Evolutionary conservation across 2,329 filamentous ascomycete genomes (phyloP), one percentile per base, ranked within the genome.

Genomic region (Chrysoporthe austroafricana): DNA sequence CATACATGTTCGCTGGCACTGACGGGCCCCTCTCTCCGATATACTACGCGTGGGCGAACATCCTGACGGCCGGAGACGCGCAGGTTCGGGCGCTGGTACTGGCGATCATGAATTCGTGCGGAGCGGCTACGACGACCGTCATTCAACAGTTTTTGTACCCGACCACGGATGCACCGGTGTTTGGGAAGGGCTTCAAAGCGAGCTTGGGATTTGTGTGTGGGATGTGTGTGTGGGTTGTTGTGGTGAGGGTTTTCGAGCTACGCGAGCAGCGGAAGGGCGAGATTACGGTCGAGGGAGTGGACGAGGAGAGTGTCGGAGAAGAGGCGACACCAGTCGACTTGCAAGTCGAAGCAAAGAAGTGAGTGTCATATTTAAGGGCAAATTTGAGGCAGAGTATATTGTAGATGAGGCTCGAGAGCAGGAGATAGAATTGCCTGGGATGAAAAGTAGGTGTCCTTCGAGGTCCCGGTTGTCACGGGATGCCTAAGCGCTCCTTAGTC

Each of bases 21-120:
- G 76, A 79, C 66, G 78, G 78, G 0, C 77, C 77, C 0, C 73
- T 79, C 2, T 76, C 74, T 7, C 77, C 77, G 1, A 73, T 79
- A 13, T 78, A 76, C 68, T 75, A 75, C 66, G 67, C 74, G 3
- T 79, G 77, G 76, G 77, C 76, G n/a, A 79, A 78, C 67, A 75
- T 77, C 58, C 65, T 77, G 21, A 77, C 75, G 46, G 67, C 73
- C 0, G 74, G 74, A 5, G 77, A 79, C 69, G 71, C 72, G 52
- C 77, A 79, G 64, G 73, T 79, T 9, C 72, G 77, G 21, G 76
- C 76, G 26, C 70, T 78, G 63, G 77, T 75, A 1, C 71, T 78
- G 14, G 77, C 76, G 1, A 75, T 76, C 66, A 79, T 79, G 77
- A 78, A 77, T 64, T 75, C 75, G 21, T 77, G 73, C 44, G 77